Evolutionary conservation across 805 yeast genomes (phyloP).

Genomic region (Saccharomycopsis lassenensis): DNA sequence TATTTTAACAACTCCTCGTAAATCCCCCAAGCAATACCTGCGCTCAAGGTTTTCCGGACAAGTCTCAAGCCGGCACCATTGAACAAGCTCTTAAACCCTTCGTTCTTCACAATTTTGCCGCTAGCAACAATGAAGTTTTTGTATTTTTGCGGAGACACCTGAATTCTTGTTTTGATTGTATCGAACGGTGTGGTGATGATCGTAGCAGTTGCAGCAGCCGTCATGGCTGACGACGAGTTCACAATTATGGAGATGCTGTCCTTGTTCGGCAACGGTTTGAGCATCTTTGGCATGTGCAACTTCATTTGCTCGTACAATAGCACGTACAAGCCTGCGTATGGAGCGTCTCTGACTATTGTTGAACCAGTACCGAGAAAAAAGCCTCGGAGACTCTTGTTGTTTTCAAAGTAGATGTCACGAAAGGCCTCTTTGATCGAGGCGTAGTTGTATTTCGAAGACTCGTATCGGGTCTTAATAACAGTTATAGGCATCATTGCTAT

Average conservation of each 20-base stretch:
- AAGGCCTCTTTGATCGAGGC: slow-evolving; percentile 52
- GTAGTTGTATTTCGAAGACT: slow-evolving; percentile 68
- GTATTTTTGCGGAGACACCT: slow-evolving; percentile 46
- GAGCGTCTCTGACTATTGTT: slow-evolving; percentile 84
- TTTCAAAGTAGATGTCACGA: slow-evolving; percentile 34
- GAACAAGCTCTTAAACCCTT: slow-evolving; percentile 48
- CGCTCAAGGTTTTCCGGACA: slow-evolving; percentile 76
- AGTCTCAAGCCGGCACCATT: slow-evolving; percentile 78
- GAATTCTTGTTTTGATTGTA: slow-evolving; percentile 86
- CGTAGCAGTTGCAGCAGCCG: slow-evolving; percentile 73
- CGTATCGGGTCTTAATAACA: slow-evolving; percentile 78
- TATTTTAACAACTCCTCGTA: slow-evolving; percentile 72
- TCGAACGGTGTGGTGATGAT: slow-evolving; percentile 91
- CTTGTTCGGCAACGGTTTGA: slow-evolving; percentile 12
- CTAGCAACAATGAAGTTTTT: slow-evolving; percentile 31
- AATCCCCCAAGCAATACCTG: slow-evolving; percentile 95
- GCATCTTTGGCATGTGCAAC: slow-evolving; percentile 35
- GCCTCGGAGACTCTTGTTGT: slow-evolving; percentile 45
- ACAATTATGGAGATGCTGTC: slow-evolving; percentile 37
- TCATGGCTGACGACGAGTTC: slow-evolving; percentile 66
- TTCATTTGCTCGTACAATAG: slow-evolving; percentile 74
- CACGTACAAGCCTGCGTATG: slow-evolving; percentile 90
- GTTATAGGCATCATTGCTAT: slow-evolving; percentile 91
- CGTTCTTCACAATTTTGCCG: slow-evolving; percentile 31
- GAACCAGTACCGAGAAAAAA: slow-evolving; percentile 85